Conservation (phyloP, 2,329 filamentous ascomycete species). For the Xylaria hypoxylon region DNA sequence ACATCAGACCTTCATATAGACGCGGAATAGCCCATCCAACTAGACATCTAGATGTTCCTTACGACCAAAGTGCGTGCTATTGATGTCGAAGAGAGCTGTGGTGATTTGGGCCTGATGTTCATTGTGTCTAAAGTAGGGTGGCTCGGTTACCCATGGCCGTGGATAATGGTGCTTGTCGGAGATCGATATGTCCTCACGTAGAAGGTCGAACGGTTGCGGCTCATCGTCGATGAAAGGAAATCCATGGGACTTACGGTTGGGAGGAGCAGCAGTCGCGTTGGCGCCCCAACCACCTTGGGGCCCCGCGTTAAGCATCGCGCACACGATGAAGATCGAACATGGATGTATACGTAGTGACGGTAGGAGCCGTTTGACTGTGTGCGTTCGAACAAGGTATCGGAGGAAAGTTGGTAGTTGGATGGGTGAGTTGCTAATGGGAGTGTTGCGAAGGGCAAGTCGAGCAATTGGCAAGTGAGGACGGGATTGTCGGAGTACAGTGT, state of each 20-base stretch:
- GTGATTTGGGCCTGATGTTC: neutral
- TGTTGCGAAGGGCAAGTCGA: slow-evolving; percentile 3
- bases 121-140: neutral
- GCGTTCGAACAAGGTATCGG: neutral
- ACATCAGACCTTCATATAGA: neutral
- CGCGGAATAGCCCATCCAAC: neutral
- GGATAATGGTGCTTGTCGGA: slow-evolving; percentile 15
- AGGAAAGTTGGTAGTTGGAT: neutral
- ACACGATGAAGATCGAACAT: slow-evolving; percentile 41
- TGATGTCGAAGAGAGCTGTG: neutral
- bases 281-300: slow-evolving; percentile 46
- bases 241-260: slow-evolving; percentile 49
- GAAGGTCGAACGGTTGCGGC: slow-evolving; percentile 23
- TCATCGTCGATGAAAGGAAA: slow-evolving; percentile 42
- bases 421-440: slow-evolving; percentile 8
- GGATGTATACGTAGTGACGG: slow-evolving; percentile 16
- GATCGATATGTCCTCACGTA: slow-evolving; percentile 4
- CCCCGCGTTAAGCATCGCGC: slow-evolving; percentile 48
- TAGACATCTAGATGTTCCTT: neutral
- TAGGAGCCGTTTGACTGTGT: neutral
- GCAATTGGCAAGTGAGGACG: neutral
- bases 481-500: neutral
- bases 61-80: neutral
- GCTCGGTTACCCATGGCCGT: neutral
- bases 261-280: slow-evolving; percentile 37